Conservation (phyloP, 2,329 filamentous ascomycete species). For the Alternaria angustiovoidea region DNA sequence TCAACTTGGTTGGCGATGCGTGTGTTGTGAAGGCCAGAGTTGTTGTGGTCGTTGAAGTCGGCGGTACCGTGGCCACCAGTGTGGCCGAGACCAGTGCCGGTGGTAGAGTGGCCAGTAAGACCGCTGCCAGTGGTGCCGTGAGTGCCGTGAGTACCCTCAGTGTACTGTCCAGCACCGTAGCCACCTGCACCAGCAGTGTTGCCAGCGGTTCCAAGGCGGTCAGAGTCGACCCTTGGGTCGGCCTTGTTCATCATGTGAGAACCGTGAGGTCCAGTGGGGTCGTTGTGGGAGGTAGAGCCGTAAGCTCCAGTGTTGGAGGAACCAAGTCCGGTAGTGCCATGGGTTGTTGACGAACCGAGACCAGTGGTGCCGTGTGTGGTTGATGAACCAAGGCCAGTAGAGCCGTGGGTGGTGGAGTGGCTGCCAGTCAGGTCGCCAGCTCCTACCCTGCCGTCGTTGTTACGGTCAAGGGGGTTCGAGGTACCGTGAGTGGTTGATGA, state of each 20-base stretch:
- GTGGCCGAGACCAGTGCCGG: slow-evolving; percentile 9
- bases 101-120: slow-evolving; percentile 9
- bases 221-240: slow-evolving; percentile 49
- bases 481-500: too few relatives aligned
- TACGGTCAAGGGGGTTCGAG: too few relatives aligned
- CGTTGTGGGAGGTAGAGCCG: slow-evolving; percentile 32
- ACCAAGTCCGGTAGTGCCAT: neutral
- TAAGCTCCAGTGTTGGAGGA: neutral
- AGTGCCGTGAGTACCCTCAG: slow-evolving; percentile 14
- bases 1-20: slow-evolving; percentile 36
- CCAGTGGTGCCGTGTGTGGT: too few relatives aligned
- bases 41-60: slow-evolving; percentile 43
- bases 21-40: slow-evolving; percentile 47
- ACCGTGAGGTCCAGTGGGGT: slow-evolving; percentile 10
- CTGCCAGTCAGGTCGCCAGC: too few relatives aligned
- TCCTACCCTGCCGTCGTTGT: too few relatives aligned
- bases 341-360: neutral
- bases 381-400: neutral
- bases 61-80: slow-evolving; percentile 2
- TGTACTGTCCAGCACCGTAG: slow-evolving; percentile 19
- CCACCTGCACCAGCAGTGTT: slow-evolving; percentile 39
- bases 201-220: slow-evolving; percentile 39
- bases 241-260: slow-evolving; percentile 35
- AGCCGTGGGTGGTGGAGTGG: neutral
- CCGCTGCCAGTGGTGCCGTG: slow-evolving; percentile 19